Evolutionary conservation across 176 grass and related monocot genomes (phyloP), one percentile per base, ranked within the genome.

Genomic region (Oryza longistaminata): DNA sequence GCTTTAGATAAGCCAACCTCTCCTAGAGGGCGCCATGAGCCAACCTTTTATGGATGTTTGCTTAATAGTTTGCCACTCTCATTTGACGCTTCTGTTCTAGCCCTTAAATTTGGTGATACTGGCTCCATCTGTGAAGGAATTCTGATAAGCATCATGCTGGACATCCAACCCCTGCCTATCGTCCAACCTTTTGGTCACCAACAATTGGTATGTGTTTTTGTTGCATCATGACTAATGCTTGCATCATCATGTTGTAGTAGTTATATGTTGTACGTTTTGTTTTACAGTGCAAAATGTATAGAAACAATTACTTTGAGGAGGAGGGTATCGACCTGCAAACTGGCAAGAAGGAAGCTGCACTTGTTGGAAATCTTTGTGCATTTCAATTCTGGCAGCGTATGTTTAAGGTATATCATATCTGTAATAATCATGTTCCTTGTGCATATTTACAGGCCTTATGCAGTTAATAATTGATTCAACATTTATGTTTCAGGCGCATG

Each of bases 351-450:
- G 95, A 97, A 92, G 87, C 77, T 68, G 84, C 77, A 58, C 83
- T 83, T 45, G 91, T 97, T 78, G 92, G 83, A 71, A 97, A 97
- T 78, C 88, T 97, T 87, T 93, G 90, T 79, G 92, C 92, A 70
- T 97, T 93, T 89, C 88, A 97, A 71, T 97, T 97, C 86, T 97
- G 95, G 95, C 87, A 97, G 77, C 84, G 81, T 29, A 82, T 91
- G 7, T 94, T 97, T 83, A 97, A 97, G 95, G 95, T 97, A 91
- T 55, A 46, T 75, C 33, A 67, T 90, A 35, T 82, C 14, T 61
- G 50, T 90, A 77, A 13, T 11, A 61, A 82, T 76, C 19, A 58
- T n/a, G 53, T 58, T 58, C 19, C 7, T 19, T 77, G 15, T 71
- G 50, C 48, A 69, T 68, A 80, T 60, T 34, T 46, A 64, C 31